These are phyloP conservation scores for Neofusicoccum parvum DNA, from an alignment of 2,329 filamentous ascomycete genomes.

Conservation along the genomic window DNA sequence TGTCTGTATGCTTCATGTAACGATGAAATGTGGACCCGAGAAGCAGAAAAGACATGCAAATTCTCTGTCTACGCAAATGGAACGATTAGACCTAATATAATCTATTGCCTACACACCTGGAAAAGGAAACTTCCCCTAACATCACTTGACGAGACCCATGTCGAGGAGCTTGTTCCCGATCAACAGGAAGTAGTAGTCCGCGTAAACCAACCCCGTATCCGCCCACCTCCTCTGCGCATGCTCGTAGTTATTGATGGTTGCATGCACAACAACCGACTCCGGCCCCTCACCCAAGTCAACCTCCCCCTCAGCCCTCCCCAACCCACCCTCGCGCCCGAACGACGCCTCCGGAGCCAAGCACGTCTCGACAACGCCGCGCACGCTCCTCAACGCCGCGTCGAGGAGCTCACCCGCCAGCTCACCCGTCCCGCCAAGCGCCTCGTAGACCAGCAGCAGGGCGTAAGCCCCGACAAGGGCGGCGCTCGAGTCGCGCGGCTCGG, in stretches of 20 bases:
- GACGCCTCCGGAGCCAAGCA: neutral
- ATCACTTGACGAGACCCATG: constrained; percentile 24
- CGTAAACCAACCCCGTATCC: constrained; percentile 49
- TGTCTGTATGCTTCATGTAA: no score
- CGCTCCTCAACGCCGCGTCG: neutral
- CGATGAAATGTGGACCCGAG: no score
- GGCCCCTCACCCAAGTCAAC: constrained; percentile 26
- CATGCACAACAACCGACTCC: constrained; percentile 49
- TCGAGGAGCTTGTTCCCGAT: constrained; percentile 46
- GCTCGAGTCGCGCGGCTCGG: constrained; percentile 43
- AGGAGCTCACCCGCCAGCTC: constrained; percentile 15
- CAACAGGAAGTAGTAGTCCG: constrained; percentile 49
- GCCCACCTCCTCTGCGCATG: constrained; percentile 45
- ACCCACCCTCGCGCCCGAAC: neutral
- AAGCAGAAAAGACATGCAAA: no score
- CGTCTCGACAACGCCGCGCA: neutral
- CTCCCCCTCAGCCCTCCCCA: constrained; percentile 23
- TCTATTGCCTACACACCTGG: no score
- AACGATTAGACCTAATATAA: no score
- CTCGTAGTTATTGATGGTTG: constrained; percentile 49
- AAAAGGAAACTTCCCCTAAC: neutral
- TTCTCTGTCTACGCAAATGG: no score
- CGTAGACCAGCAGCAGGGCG: constrained; percentile 42
- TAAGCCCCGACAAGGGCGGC: constrained; percentile 45
- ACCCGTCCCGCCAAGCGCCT: constrained; percentile 32